Conservation (phyloP, 2,329 filamentous ascomycete species). For the Allantophomopsis cytisporea region DNA sequence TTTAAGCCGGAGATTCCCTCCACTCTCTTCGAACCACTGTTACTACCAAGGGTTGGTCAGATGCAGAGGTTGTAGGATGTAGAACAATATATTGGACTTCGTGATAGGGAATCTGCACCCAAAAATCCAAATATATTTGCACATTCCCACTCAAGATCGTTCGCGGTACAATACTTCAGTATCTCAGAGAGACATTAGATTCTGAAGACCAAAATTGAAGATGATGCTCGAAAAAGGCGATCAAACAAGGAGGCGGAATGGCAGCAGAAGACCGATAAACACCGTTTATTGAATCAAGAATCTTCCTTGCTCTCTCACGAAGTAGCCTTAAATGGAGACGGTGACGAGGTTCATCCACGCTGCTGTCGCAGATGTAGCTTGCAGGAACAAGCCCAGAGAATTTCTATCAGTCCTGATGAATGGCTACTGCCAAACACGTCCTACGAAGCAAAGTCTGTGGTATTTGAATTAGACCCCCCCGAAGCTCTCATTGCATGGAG, state of each 20-base stretch:
- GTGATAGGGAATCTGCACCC: background rate
- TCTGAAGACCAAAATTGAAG: slow-evolving; percentile 22
- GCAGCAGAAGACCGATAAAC: slow-evolving; percentile 7
- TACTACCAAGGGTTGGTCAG: slow-evolving; percentile 27
- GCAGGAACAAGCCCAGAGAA: slow-evolving; percentile 13
- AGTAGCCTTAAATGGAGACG: too few species aligned
- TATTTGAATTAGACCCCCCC: slow-evolving; percentile 38
- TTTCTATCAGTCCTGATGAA: slow-evolving; percentile 36
- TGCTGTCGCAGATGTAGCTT: slow-evolving; percentile 26
- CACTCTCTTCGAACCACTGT: slow-evolving; percentile 24
- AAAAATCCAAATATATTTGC: slow-evolving; percentile 19
- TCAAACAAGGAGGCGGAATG: slow-evolving; percentile 21
- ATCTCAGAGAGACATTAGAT: slow-evolving; percentile 25
- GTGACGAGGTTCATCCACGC: too few species aligned
- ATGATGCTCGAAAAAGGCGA: slow-evolving; percentile 17
- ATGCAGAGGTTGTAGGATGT: slow-evolving; percentile 28
- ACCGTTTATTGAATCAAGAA: too few species aligned
- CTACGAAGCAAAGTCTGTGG: slow-evolving; percentile 23
- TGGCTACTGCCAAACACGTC: slow-evolving; percentile 34
- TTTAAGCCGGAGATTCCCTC: slow-evolving; percentile 29
- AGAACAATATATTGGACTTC: slow-evolving; percentile 28
- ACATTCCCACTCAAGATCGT: slow-evolving; percentile 22
- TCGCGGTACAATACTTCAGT: slow-evolving; percentile 33
- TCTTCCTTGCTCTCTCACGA: too few species aligned
- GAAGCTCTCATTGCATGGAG: slow-evolving; percentile 30